A percentile compares a stretch with the other conserved stretches of the same genome.
These are phyloP conservation scores for Candida freyschussii DNA, from an alignment of 1,139 yeast species.

Conservation along the genomic window DNA sequence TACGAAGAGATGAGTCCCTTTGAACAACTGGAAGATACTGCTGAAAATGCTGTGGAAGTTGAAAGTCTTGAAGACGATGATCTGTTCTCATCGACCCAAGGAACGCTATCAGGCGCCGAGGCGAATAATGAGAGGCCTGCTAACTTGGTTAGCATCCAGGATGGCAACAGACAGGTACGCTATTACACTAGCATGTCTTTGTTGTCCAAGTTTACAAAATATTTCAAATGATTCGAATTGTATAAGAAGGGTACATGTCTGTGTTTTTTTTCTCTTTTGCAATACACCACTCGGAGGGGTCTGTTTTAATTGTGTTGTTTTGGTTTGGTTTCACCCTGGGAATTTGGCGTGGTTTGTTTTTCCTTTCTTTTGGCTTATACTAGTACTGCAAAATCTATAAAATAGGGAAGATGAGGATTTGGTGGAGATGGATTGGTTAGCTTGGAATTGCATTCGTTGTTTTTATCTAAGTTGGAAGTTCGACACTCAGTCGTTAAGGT, in stretches of 20 bases:
- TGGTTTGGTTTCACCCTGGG: background rate
- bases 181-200: constrained; percentile 24
- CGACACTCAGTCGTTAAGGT: too few relatives aligned
- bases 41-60: constrained; percentile 17
- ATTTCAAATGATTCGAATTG: constrained; percentile 22
- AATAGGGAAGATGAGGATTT: too few relatives aligned
- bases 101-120: constrained; percentile 16
- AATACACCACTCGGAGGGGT: background rate
- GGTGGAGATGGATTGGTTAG: too few relatives aligned
- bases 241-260: too few relatives aligned
- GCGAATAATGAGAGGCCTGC: constrained; percentile 2
- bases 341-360: background rate
- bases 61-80: constrained; percentile 17
- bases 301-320: background rate
- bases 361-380: too few relatives aligned
- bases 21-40: constrained; percentile 7
- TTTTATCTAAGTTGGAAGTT: too few relatives aligned
- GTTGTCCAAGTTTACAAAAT: constrained; percentile 20
- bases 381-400: too few relatives aligned
- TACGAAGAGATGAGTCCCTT: constrained; percentile 14
- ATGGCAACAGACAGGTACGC: constrained; percentile 16
- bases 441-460: too few relatives aligned
- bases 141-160: constrained; percentile 12
- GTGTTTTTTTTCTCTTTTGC: background rate
- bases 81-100: constrained; percentile 23